Evolutionary conservation across 1,284 basidiomycete species (phyloP), one percentile per base, ranked within the genome.

Genomic region (Ustilago crameri): DNA sequence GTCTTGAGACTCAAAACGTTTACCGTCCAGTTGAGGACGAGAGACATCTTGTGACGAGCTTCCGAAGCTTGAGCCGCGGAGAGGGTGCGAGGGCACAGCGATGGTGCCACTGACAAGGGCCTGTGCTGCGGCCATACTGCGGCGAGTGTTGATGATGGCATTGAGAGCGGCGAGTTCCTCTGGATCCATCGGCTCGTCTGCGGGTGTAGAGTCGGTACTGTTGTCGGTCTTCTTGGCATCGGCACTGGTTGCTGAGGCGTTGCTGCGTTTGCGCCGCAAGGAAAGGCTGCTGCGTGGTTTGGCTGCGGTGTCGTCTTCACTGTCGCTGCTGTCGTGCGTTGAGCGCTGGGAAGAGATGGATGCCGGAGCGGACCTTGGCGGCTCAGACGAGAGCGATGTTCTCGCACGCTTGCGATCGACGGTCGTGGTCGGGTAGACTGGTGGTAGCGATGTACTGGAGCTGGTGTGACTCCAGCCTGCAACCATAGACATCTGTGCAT

Each of bases 131-230:
- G 75, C 81, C 78, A 81, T 81, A 45, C 75, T 78, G 44, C 78
- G 56, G 27, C 80, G 70, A 9, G 81, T 82, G 59, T 82, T 82
- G 74, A 82, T 82, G 57, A 82, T 82, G 26, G 81, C 80, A 43
- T 82, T 82, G 41, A 82, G 68, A 22, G 75, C 75, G 7, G 81
- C 81, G 14, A 82, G 74, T 45, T 82, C 81, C 40, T 80, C 79
- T 1, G 80, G 73, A 41, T 81, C 81, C 64, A 82, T 70, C 17
- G 57, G 69, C 47, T 75, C 74, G 9, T 72, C 55, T 20, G 47
- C 44, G 15, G 64, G 64, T 2, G 57, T 56, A 3, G 53, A 49
- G 57, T 53, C 44, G 40, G 38, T n/a, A 15, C 34, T 38, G 42
- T 35, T 50, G 1, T 58, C 37, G 18, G 35, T 43, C 15, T 49